Conservation (phyloP, 2,329 filamentous ascomycete species). For the Alternaria sp. region DNA sequence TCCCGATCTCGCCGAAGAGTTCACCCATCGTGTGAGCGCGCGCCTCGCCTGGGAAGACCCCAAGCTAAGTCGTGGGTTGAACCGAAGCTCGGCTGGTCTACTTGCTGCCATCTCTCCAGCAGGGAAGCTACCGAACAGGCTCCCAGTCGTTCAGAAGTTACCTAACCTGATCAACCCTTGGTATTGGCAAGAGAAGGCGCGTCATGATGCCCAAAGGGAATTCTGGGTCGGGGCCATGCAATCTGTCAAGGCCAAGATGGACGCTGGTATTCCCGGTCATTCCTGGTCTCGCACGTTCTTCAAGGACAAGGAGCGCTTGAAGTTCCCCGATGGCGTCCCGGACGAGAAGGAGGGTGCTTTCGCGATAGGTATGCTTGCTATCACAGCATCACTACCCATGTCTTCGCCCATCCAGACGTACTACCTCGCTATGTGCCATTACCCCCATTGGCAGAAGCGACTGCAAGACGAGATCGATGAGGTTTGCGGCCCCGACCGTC, state of each 20-base stretch:
- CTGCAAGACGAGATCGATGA: slow-evolving; percentile 65
- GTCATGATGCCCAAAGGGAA: neutral
- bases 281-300: slow-evolving; percentile 6
- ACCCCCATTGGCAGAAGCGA: slow-evolving; percentile 61
- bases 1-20: slow-evolving; percentile 1
- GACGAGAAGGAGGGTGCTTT: slow-evolving; percentile 3
- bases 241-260: slow-evolving; percentile 2
- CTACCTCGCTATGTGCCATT: slow-evolving; percentile 35
- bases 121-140: neutral
- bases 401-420: slow-evolving; percentile 2
- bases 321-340: neutral
- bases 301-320: slow-evolving; percentile 1
- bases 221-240: slow-evolving; percentile 5
- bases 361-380: slow-evolving; percentile 4
- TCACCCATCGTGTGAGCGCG: slow-evolving; percentile 1
- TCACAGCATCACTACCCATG: slow-evolving; percentile 4
- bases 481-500: slow-evolving; percentile 53
- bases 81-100: slow-evolving; percentile 1
- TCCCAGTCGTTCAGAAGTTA: neutral
- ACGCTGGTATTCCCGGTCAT: neutral
- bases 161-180: neutral
- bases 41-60: slow-evolving; percentile 6
- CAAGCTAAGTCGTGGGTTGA: neutral
- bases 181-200: slow-evolving; percentile 3
- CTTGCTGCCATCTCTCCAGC: neutral